Evolutionary conservation across 108 stramenopile genomes (phyloP).

Genomic region (Skeletonema menzelii): DNA sequence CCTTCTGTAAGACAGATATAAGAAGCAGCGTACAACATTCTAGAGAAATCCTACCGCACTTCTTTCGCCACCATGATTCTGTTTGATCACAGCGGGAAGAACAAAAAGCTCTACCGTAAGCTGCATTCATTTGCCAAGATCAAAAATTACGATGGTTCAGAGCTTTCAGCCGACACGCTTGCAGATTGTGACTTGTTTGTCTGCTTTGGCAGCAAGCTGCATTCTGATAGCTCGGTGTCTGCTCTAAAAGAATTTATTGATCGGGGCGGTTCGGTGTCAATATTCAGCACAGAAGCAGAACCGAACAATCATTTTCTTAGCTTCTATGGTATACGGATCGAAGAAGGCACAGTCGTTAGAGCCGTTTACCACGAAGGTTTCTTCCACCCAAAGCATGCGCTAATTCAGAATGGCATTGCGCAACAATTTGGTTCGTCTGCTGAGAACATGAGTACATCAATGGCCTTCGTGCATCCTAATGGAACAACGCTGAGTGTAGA

Average conservation of each 20-base stretch:
- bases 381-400: constrained; percentile 79
- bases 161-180: constrained; percentile 36
- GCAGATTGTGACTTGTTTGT: constrained; percentile 45
- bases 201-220: neutral
- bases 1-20: too few species aligned
- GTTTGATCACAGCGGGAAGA: constrained; percentile 55
- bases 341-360: constrained; percentile 57
- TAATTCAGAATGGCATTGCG: constrained; percentile 75
- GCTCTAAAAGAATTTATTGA: constrained; percentile 49
- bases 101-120: constrained; percentile 61
- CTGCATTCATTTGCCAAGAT: constrained; percentile 58
- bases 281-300: constrained; percentile 17
- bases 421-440: constrained; percentile 57
- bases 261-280: constrained; percentile 62
- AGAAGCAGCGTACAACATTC: too few species aligned
- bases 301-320: constrained; percentile 76
- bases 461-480: constrained; percentile 74
- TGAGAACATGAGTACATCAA: constrained; percentile 6
- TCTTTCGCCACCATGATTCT: constrained; percentile 34
- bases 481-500: constrained; percentile 75
- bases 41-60: too few species aligned
- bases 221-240: neutral
- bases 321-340: constrained; percentile 64
- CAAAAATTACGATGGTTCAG: constrained; percentile 43
- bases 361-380: constrained; percentile 71